phyloP scores from a whole-genome alignment of 805 yeast species.

The Zygosaccharomyces bailii region DNA sequence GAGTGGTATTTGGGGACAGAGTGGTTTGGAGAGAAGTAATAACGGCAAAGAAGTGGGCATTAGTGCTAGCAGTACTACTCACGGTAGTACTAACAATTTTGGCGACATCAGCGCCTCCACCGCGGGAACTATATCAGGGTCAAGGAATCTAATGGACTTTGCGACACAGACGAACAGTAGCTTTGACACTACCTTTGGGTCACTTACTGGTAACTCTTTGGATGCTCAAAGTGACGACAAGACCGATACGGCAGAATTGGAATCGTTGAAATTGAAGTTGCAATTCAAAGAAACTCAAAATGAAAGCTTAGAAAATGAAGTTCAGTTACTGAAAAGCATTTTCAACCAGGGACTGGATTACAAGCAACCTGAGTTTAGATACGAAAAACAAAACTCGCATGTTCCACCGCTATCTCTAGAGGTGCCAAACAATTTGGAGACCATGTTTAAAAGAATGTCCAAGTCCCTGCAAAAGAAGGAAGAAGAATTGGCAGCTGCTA shows the following conservation, averaged over 20 bases:
- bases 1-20: slow-evolving; percentile 6
- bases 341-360: slow-evolving; percentile 38
- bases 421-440: slow-evolving; percentile 45
- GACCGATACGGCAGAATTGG: slow-evolving; percentile 18
- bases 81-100: slow-evolving; percentile 1
- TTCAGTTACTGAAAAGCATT: slow-evolving; percentile 36
- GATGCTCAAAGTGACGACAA: background rate
- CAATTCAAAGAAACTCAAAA: slow-evolving; percentile 53
- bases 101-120: slow-evolving; percentile 9
- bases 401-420: slow-evolving; percentile 20
- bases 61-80: background rate
- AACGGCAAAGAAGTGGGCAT: background rate
- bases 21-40: background rate
- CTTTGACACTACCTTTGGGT: slow-evolving; percentile 10
- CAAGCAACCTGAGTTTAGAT: slow-evolving; percentile 36
- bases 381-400: slow-evolving; percentile 20
- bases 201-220: slow-evolving; percentile 1
- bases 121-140: slow-evolving; percentile 7
- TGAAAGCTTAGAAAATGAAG: slow-evolving; percentile 44
- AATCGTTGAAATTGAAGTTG: slow-evolving; percentile 47
- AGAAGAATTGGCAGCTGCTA: slow-evolving; percentile 58
- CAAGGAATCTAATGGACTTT: slow-evolving; percentile 7
- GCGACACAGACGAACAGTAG: slow-evolving; percentile 8
- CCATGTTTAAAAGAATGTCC: slow-evolving; percentile 48
- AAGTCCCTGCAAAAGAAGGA: slow-evolving; percentile 45